Percentiles rank a stretch among this genome's conserved stretches.
Conservation (phyloP, 139 green algal species). For the Micromonas commoda region DNA sequence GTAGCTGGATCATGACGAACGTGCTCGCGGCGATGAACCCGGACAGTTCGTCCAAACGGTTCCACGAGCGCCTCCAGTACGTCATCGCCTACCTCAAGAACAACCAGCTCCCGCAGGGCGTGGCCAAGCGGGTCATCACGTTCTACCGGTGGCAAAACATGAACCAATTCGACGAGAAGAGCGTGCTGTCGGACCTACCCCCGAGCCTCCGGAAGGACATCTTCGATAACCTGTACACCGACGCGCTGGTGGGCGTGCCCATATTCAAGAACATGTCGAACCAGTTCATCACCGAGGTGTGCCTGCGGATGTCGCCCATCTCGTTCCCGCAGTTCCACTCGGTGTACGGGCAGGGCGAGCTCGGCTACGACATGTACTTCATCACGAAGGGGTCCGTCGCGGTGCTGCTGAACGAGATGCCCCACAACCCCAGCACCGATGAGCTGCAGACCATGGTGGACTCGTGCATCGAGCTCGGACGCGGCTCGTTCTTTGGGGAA, state of each 20-base stretch:
- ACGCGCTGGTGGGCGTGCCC: not conserved
- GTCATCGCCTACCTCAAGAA: not conserved
- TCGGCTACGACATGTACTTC: not conserved
- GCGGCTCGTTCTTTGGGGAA: not conserved
- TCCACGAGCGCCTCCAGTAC: not conserved
- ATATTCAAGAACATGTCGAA: not conserved
- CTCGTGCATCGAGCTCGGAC: not conserved
- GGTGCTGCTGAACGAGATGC: not conserved
- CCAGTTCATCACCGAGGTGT: not conserved
- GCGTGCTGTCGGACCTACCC: not conserved
- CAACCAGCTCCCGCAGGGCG: not conserved
- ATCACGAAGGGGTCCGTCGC: not conserved
- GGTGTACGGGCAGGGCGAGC: not conserved
- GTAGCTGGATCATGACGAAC: not conserved
- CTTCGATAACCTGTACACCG: constrained; percentile 1
- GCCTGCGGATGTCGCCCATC: not conserved
- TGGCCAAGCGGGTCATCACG: not conserved
- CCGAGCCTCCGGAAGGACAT: not conserved
- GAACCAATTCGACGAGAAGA: constrained; percentile 8
- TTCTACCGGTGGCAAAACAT: constrained; percentile 7
- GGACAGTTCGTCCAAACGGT: not conserved
- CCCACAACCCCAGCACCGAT: not conserved
- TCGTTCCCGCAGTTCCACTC: not conserved
- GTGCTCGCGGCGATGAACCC: not conserved
- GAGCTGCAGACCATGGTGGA: not conserved